A percentile compares a stretch with the other conserved stretches of the same genome.
These are phyloP conservation scores for Neofusicoccum ribis DNA, from an alignment of 2,329 filamentous ascomycete species.

Conservation along the genomic window DNA sequence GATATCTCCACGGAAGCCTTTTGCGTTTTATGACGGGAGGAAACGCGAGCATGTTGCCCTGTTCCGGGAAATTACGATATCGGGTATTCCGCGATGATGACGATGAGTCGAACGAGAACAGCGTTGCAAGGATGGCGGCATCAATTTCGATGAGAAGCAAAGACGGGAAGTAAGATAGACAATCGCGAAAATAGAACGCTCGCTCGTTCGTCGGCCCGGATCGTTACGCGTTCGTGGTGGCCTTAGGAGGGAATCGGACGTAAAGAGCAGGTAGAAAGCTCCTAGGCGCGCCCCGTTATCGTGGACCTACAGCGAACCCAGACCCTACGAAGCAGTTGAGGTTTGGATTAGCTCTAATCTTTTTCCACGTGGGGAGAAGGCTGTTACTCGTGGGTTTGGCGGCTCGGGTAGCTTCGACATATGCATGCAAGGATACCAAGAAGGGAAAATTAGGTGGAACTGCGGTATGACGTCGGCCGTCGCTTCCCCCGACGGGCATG, in stretches of 20 bases:
- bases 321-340: neutral
- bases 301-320: neutral
- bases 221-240: neutral
- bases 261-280: neutral
- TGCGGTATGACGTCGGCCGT: conserved; percentile 2
- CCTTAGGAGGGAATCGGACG: neutral
- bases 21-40: neutral
- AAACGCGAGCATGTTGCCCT: neutral
- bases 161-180: neutral
- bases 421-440: neutral
- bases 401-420: neutral
- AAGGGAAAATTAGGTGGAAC: neutral
- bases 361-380: neutral
- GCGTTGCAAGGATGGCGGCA: no score
- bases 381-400: neutral
- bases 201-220: neutral
- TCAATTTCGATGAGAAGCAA: no score
- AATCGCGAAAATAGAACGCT: neutral
- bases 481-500: neutral
- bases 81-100: neutral
- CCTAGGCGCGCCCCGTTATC: neutral
- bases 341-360: conserved; percentile 3
- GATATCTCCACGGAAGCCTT: neutral
- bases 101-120: neutral
- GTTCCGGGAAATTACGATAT: neutral